Conservation (phyloP, 2,329 filamentous ascomycete species). For the Amauroascus verrucosus region DNA sequence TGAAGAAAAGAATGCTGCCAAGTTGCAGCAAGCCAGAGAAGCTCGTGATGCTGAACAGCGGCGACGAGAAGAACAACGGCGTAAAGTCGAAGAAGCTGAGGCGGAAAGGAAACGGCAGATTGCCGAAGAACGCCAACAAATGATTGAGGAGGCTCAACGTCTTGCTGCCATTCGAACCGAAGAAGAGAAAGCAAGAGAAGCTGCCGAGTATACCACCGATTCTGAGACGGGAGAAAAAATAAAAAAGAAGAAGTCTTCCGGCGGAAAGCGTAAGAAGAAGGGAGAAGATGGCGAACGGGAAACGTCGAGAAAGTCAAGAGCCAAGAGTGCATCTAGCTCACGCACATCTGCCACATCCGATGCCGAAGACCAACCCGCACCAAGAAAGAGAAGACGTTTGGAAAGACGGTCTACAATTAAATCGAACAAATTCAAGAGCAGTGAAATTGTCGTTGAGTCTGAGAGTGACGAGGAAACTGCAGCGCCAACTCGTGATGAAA, state of each 20-base stretch:
- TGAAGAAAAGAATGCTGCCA: constrained; percentile 84
- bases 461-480: constrained; percentile 46
- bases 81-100: constrained; percentile 57
- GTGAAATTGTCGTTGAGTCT: constrained; percentile 71
- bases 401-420: constrained; percentile 42
- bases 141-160: constrained; percentile 64
- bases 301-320: constrained; percentile 20
- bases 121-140: constrained; percentile 71
- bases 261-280: constrained; percentile 55
- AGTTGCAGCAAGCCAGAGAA: constrained; percentile 69
- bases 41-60: constrained; percentile 70
- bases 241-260: constrained; percentile 59
- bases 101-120: constrained; percentile 69
- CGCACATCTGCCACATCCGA: constrained; percentile 18
- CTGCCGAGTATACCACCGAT: constrained; percentile 72
- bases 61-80: constrained; percentile 65
- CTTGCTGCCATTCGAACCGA: constrained; percentile 61
- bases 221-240: constrained; percentile 71
- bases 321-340: constrained; percentile 27
- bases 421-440: constrained; percentile 67
- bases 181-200: constrained; percentile 57
- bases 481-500: background rate
- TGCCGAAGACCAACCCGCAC: constrained; percentile 22
- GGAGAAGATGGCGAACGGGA: constrained; percentile 37
- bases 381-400: constrained; percentile 51